A percentile compares a stretch with the other conserved stretches of the same genome.
phyloP scores from a whole-genome alignment of 2,329 filamentous ascomycete genomes.

The Stachybotrys elegans region DNA sequence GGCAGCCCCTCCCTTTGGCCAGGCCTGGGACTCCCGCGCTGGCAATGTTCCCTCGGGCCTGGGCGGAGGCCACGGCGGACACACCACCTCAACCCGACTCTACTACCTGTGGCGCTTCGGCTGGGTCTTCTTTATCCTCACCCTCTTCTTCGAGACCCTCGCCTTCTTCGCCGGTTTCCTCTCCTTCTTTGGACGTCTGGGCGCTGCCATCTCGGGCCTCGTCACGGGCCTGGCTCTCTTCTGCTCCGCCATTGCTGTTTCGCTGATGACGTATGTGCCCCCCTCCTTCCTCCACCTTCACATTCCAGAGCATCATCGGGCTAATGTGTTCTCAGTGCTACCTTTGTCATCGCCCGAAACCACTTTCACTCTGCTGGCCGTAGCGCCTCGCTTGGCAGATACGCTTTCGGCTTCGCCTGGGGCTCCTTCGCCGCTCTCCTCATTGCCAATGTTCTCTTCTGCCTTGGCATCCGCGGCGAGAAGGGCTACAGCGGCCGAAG shows the following conservation, averaged over 20 bases:
- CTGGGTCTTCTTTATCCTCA: slow-evolving; percentile 86
- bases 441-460: slow-evolving; percentile 64
- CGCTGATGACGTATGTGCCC: slow-evolving; percentile 67
- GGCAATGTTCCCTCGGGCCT: slow-evolving; percentile 37
- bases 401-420: slow-evolving; percentile 76
- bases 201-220: slow-evolving; percentile 60
- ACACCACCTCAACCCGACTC: slow-evolving; percentile 56
- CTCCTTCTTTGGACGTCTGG: slow-evolving; percentile 66
- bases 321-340: slow-evolving; percentile 36
- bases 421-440: slow-evolving; percentile 62
- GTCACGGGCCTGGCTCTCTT: slow-evolving; percentile 57
- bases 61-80: slow-evolving; percentile 44
- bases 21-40: slow-evolving; percentile 55
- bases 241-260: slow-evolving; percentile 61
- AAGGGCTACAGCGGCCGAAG: slow-evolving; percentile 31
- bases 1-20: slow-evolving; percentile 65
- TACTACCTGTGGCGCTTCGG: slow-evolving; percentile 88
- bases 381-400: slow-evolving; percentile 56
- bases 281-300: slow-evolving; percentile 2
- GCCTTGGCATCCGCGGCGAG: slow-evolving; percentile 50
- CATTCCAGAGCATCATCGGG: too few relatives aligned
- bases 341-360: slow-evolving; percentile 65
- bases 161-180: slow-evolving; percentile 65
- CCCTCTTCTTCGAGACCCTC: slow-evolving; percentile 69
- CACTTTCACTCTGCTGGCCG: slow-evolving; percentile 54